Percentiles rank a stretch among this genome's conserved stretches.
These are phyloP conservation scores for Ganoderma boninense DNA, from an alignment of 1,284 basidiomycete species.

Conservation along the genomic window DNA sequence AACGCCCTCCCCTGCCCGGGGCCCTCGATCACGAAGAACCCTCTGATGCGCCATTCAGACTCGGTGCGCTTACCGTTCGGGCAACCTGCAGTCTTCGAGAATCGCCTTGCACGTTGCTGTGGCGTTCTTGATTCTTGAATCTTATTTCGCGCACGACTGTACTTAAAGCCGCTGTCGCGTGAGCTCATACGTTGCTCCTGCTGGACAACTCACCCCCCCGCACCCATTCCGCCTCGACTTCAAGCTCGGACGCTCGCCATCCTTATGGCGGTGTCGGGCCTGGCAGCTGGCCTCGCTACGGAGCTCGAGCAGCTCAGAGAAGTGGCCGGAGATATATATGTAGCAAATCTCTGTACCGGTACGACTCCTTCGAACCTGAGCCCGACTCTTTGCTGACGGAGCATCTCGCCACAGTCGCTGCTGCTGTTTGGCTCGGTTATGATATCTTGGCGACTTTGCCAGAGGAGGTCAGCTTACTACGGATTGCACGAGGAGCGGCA, in stretches of 20 bases:
- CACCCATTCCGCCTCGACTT: background rate
- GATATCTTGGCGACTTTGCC: conserved; percentile 23
- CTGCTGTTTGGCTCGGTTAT: conserved; percentile 22
- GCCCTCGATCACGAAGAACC: background rate
- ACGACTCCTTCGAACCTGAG: background rate
- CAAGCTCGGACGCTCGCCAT: conserved; percentile 5
- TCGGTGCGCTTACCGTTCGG: background rate
- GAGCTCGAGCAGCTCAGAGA: conserved; percentile 14
- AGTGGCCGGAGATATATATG: conserved; percentile 11
- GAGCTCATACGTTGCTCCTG: background rate
- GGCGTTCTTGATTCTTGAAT: background rate
- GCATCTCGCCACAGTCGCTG: conserved; percentile 11
- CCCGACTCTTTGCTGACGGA: background rate
- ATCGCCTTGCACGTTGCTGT: background rate
- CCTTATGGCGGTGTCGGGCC: conserved; percentile 17
- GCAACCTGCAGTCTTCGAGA: background rate
- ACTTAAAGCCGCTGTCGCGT: background rate
- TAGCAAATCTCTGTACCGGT: conserved; percentile 21
- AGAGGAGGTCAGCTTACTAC: conserved; percentile 20
- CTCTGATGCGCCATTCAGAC: conserved; percentile 1
- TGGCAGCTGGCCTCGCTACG: conserved; percentile 6
- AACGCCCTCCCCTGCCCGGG: background rate
- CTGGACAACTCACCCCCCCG: background rate
- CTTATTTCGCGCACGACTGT: background rate
- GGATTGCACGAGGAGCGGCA: too few species aligned